phyloP scores from a whole-genome alignment of 164 flowering plant species.

The Brasenia schreberi region DNA sequence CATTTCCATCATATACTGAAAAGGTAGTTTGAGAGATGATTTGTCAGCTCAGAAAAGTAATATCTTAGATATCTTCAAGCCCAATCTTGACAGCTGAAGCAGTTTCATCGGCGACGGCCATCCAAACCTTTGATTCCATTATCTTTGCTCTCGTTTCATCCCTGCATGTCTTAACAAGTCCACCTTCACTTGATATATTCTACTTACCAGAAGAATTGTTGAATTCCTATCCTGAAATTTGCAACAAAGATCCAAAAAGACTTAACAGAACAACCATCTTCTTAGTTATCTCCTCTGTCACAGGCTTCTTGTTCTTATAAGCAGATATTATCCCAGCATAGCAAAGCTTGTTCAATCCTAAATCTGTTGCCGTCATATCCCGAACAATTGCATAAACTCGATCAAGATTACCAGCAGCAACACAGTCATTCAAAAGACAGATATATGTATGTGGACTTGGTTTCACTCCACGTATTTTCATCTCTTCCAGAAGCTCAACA shows the following conservation, averaged over 20 bases:
- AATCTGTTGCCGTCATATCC: too few species aligned
- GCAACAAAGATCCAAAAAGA: conserved; percentile 49
- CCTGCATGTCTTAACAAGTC: conserved; percentile 76
- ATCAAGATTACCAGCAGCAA: conserved; percentile 50
- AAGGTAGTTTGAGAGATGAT: conserved; percentile 24
- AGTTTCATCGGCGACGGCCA: conserved; percentile 92
- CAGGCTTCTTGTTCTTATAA: too few species aligned
- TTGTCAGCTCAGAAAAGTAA: background rate
- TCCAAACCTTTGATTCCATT: conserved; percentile 79
- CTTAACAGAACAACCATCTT: too few species aligned
- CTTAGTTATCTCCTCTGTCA: too few species aligned
- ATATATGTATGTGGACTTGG: conserved; percentile 84
- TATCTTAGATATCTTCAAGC: conserved; percentile 42
- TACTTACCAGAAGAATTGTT: conserved; percentile 69
- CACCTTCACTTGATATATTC: conserved; percentile 82
- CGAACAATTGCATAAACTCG: conserved; percentile 84
- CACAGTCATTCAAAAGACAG: conserved; percentile 34
- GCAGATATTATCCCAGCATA: too few species aligned
- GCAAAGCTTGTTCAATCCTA: too few species aligned
- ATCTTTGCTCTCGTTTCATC: conserved; percentile 37
- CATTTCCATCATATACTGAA: conserved; percentile 11
- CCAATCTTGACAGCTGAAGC: conserved; percentile 87
- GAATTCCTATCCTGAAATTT: conserved; percentile 43
- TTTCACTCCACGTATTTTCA: conserved; percentile 75
- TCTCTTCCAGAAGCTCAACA: too few species aligned